Evolutionary conservation across 2,329 filamentous ascomycete species (phyloP), one percentile per base, ranked within the genome.

Genomic region (Fusarium nanum): DNA sequence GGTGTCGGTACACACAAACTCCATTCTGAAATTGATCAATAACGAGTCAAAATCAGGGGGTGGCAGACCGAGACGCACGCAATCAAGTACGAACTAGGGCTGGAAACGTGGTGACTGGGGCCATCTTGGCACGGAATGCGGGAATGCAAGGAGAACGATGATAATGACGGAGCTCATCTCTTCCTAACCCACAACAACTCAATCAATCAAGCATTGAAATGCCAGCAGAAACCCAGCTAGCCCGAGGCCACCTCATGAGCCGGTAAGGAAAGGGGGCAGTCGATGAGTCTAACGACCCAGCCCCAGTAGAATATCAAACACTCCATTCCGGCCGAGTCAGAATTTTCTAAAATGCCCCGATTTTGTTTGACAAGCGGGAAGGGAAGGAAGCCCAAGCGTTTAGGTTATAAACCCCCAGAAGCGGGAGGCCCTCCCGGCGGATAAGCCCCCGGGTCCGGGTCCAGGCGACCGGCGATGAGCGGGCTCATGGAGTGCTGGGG

Each of bases 41-140:
- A 34, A 56, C 37, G 25, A 28, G 14, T 37, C 32, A 49, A 63
- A 52, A 53, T 52, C 60, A 67, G 30, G 60, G 67, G 57, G 27
- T 63, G 56, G 48, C 27, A 37, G 60, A 40, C 23, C 54, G 40
- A 45, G 44, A 70, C 63, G 67, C 63, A 60, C 41, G 58, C 63
- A 56, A 64, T 64, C 64, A 52, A 55, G 28, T 56, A 46, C 49
- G 28, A 54, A 52, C 67, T 64, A 68, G 68, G 68, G 68, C 64
- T 71, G 63, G 68, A 70, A 70, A 71, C 68, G 68, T 70, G 68
- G 68, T 71, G 34, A 70, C 67, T 64, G 67, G 65, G 55, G 40
- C 44, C 20, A 34, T 48, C 67, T 70, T 68, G 67, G 67, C 67
- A 56, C 49, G 63, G 63, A 66, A 71, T 68, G 67, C 68, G 64